Evolutionary conservation across 2,329 filamentous ascomycete species (phyloP), one percentile per base, ranked within the genome.

Genomic region (Ilyonectria robusta): DNA sequence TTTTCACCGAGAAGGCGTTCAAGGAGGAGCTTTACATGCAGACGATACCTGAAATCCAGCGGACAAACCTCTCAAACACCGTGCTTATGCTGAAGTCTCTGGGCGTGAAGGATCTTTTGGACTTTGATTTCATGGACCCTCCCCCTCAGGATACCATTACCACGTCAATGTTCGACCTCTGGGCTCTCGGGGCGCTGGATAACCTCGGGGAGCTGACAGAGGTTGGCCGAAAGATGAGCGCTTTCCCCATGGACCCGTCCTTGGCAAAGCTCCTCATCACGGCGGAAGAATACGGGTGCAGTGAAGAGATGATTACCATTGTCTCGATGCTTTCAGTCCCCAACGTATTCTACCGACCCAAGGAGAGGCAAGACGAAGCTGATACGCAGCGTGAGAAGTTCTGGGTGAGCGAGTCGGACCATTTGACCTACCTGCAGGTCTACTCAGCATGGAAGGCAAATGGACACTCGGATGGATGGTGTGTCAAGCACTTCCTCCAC

Each of bases 91-190:
- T 99, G 53, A 99, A 99, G 78, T 97, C 94, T 0, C 88, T 99
- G 0, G 96, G 96, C 0, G 95, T 99, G 19, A 95, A 94, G 77
- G 95, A 99, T 73, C 85, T 99, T 10, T 83, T 99, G 1, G 95
- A 99, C 79, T 99, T 99, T 77, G 94, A 98, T 79, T 99, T 99
- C 75, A 98, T 99, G 95, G 96, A 99, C 73, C 96, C 96, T 2
- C 96, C 96, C 7, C 96, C 96, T 0, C 96, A 99, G 81, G 97
- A 99, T 76, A 98, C 95, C 1, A 98, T 99, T 72, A 95, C 94
- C 0, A 99, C 96, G 0, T 98, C 95, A 4, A 91, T 99, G 40
- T 99, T 98, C 81, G 96, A 99, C 75, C 89, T 99, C 1, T 99
- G 96, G 96, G 95, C 96, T 0, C 86, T 99, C 0, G 96, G 96